These are phyloP conservation scores for Penicillium polonicum DNA, from an alignment of 2,329 filamentous ascomycete genomes.

Conservation along the genomic window DNA sequence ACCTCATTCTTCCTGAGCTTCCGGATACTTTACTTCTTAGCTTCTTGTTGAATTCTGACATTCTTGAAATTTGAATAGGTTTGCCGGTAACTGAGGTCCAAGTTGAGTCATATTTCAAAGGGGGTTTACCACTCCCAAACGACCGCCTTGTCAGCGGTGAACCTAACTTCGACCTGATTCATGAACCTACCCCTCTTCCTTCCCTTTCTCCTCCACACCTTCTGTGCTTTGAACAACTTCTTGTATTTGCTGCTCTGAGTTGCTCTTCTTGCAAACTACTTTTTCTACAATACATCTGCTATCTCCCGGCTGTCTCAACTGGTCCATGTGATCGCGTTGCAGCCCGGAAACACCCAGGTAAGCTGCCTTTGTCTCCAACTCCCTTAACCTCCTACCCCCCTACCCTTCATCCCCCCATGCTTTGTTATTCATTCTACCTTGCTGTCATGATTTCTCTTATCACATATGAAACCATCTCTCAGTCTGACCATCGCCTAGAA, in stretches of 20 bases:
- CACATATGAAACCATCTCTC: background rate
- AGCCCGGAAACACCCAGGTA: slow-evolving; percentile 13
- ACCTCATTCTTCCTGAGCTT: slow-evolving; percentile 9
- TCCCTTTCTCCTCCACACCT: slow-evolving; percentile 9
- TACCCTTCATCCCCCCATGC: background rate
- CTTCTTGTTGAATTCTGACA: background rate
- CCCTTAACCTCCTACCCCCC: background rate
- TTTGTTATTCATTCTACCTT: background rate
- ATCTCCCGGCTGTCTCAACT: slow-evolving; percentile 1
- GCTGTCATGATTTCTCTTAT: background rate
- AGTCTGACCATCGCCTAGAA: background rate
- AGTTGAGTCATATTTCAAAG: background rate
- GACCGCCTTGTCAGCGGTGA: slow-evolving; percentile 7
- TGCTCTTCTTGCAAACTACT: background rate
- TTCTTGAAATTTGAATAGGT: background rate
- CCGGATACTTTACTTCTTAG: background rate
- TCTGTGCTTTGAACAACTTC: background rate
- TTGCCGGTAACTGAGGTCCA: background rate
- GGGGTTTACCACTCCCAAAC: background rate
- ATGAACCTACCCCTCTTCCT: slow-evolving; percentile 30
- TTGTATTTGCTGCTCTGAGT: background rate
- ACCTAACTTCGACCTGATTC: slow-evolving; percentile 24
- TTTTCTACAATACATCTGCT: background rate
- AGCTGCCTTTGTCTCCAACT: slow-evolving; percentile 1
- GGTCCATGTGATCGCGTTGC: slow-evolving; percentile 7